Percentiles rank a stretch among this genome's conserved stretches.
Conservation (phyloP, 2,329 filamentous ascomycete species). For the Xenoacremonium recifei region DNA sequence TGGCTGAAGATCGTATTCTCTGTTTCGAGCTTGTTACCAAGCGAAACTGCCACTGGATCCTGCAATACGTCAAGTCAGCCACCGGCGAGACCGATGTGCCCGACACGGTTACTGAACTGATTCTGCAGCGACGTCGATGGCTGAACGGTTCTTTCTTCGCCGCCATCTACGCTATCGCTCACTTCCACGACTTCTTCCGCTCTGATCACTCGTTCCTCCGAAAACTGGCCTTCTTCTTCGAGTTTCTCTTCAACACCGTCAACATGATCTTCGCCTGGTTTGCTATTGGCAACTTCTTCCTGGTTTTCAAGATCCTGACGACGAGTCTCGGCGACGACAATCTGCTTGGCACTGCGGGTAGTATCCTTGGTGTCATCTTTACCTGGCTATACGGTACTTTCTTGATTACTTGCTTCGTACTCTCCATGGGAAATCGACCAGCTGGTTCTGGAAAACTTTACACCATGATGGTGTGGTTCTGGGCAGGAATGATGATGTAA, state of each 20-base stretch:
- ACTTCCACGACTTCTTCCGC: conserved; percentile 95
- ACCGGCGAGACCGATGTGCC: conserved; percentile 97
- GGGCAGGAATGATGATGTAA: conserved; percentile 90
- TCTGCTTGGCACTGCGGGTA: conserved; percentile 74
- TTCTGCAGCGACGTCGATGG: conserved; percentile 94
- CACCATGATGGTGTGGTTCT: conserved; percentile 97
- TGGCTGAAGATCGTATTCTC: conserved; percentile 96
- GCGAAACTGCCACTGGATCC: conserved; percentile 93
- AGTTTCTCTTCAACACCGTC: conserved; percentile 91
- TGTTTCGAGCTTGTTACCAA: conserved; percentile 98
- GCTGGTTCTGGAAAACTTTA: conserved; percentile 93
- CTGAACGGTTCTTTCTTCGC: conserved; percentile 98
- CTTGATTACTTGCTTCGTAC: conserved; percentile 89
- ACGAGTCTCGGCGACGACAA: conserved; percentile 70
- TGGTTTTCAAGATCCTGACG: conserved; percentile 96
- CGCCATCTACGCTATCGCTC: conserved; percentile 88
- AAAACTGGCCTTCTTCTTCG: conserved; percentile 86
- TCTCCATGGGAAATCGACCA: conserved; percentile 91
- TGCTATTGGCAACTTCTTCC: conserved; percentile 96
- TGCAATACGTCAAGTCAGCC: conserved; percentile 97
- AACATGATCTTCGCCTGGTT: conserved; percentile 99
- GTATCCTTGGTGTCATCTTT: conserved; percentile 83
- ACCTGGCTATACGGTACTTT: conserved; percentile 95
- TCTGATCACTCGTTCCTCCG: conserved; percentile 85
- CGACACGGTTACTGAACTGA: conserved; percentile 89